phyloP scores from a whole-genome alignment of 768 basidiomycete species.

The Serendipita sp. region DNA sequence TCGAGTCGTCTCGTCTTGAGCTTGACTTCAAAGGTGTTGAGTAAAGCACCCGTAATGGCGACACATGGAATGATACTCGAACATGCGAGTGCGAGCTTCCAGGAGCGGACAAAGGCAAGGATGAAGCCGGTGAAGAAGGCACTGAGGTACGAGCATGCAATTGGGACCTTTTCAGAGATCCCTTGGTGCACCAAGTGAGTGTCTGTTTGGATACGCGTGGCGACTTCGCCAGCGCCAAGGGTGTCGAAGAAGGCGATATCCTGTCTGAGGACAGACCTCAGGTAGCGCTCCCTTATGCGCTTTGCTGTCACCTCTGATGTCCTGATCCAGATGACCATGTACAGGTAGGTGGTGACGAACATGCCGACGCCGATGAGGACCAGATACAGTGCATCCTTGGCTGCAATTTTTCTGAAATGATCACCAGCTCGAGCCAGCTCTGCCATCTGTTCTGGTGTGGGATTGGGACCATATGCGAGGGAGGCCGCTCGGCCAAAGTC shows the following conservation, averaged over 20 bases:
- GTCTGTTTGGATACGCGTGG: constrained; percentile 82
- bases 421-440: constrained; percentile 24
- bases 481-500: constrained; percentile 26
- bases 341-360: constrained; percentile 43
- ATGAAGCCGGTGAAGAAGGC: constrained; percentile 72
- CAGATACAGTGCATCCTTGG: constrained; percentile 46
- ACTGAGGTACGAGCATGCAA: constrained; percentile 44
- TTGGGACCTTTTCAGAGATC: constrained; percentile 74
- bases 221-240: constrained; percentile 84
- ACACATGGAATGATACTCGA: constrained; percentile 77
- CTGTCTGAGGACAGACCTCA: constrained; percentile 67
- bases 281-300: constrained; percentile 71
- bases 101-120: constrained; percentile 42
- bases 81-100: constrained; percentile 70
- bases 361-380: constrained; percentile 58
- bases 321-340: constrained; percentile 24
- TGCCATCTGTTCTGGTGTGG: constrained; percentile 19
- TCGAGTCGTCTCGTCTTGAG: constrained; percentile 38
- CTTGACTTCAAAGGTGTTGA: constrained; percentile 49
- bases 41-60: constrained; percentile 48
- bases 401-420: constrained; percentile 37
- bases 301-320: constrained; percentile 63
- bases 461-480: neutral
- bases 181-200: constrained; percentile 85
- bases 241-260: constrained; percentile 83